Conservation (phyloP, 2,329 filamentous ascomycete species). For the Colletotrichum salicis region DNA sequence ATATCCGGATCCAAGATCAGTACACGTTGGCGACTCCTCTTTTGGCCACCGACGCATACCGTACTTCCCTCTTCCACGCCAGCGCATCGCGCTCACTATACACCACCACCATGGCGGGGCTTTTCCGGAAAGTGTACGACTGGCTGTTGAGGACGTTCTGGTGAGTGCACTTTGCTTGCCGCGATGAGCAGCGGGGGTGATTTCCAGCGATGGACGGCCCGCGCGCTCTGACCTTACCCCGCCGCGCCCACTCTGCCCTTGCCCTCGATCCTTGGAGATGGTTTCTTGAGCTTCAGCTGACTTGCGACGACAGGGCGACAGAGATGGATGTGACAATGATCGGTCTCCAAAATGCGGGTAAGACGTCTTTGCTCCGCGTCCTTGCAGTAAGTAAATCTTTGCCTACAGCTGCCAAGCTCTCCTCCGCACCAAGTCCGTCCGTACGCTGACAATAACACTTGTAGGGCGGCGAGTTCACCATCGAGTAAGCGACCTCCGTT, state of each 20-base stretch:
- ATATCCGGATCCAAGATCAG: background rate
- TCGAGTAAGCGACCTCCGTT: conserved; percentile 79
- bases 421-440: conserved; percentile 27
- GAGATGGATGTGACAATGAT: conserved; percentile 99
- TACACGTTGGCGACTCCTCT: background rate
- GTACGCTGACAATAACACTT: conserved; percentile 47
- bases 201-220: conserved; percentile 19
- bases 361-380: conserved; percentile 93
- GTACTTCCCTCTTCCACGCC: background rate
- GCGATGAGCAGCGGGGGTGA: conserved; percentile 22
- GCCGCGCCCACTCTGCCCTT: conserved; percentile 25
- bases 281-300: conserved; percentile 34
- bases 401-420: conserved; percentile 36
- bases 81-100: conserved; percentile 39
- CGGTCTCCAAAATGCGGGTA: conserved; percentile 96
- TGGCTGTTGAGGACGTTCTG: conserved; percentile 98
- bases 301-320: conserved; percentile 77
- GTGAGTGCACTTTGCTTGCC: conserved; percentile 62
- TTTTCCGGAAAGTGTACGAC: conserved; percentile 97
- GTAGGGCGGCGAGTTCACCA: conserved; percentile 96
- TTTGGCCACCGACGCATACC: background rate
- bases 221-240: conserved; percentile 27
- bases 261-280: conserved; percentile 10
- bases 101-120: conserved; percentile 76
- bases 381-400: conserved; percentile 79